Evolutionary conservation across 331 rosid species (phyloP).

Genomic region (Malus hybrid): DNA sequence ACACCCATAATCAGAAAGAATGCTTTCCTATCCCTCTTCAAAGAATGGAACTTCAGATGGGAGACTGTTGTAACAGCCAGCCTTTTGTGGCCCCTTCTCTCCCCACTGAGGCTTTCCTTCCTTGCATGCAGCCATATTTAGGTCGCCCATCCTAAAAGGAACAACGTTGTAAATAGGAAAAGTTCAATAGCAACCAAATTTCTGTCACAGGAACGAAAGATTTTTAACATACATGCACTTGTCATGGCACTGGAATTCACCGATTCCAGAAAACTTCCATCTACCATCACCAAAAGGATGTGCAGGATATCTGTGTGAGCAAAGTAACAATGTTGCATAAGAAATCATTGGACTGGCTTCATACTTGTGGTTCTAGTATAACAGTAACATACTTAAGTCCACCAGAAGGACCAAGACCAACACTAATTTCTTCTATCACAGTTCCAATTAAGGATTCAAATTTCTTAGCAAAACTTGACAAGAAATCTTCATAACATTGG

Average conservation of each 20-base stretch:
- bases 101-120: constrained; percentile 35
- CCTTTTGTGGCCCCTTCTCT: constrained; percentile 24
- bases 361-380: no score
- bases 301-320: constrained; percentile 1
- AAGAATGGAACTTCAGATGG: constrained; percentile 29
- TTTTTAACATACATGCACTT: constrained; percentile 26
- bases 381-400: no score
- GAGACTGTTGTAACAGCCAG: constrained; percentile 26
- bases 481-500: no score
- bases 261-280: constrained; percentile 33
- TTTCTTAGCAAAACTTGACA: no score
- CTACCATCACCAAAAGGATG: constrained; percentile 32
- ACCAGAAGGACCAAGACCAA: no score
- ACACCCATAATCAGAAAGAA: constrained; percentile 31
- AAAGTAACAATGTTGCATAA: no score
- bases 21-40: constrained; percentile 28
- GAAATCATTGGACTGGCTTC: no score
- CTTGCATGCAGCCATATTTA: constrained; percentile 16
- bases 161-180: not conserved
- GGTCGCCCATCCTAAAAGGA: constrained; percentile 28
- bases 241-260: constrained; percentile 39
- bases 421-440: no score
- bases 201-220: not conserved
- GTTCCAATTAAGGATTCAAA: no score
- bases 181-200: not conserved